Percentiles rank a stretch among this genome's conserved stretches.
Conservation (phyloP, 192 early-diverging fungal species). For the Rhizoclosmatium sp. region DNA sequence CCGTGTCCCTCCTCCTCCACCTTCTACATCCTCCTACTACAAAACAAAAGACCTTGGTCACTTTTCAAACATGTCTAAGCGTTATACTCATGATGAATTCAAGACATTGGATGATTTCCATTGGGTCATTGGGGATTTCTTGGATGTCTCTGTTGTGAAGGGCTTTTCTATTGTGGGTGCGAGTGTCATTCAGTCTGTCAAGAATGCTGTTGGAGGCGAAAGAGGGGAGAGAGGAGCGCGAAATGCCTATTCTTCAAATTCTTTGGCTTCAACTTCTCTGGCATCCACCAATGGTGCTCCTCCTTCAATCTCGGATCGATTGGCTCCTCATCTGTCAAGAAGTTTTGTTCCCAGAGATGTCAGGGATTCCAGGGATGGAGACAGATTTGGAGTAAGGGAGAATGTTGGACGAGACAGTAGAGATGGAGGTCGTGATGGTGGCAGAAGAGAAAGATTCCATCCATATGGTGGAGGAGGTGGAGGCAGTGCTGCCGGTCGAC, state of each 20-base stretch:
- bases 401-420: not conserved
- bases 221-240: not conserved
- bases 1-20: not conserved
- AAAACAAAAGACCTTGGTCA: conserved; percentile 24
- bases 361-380: too few relatives aligned
- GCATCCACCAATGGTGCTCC: too few relatives aligned
- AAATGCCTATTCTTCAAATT: too few relatives aligned
- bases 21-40: not conserved
- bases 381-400: too few relatives aligned
- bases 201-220: not conserved
- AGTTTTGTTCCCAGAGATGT: too few relatives aligned
- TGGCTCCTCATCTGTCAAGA: too few relatives aligned
- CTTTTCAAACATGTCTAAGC: conserved; percentile 5
- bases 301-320: too few relatives aligned
- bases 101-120: conserved; percentile 1
- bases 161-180: conserved; percentile 27
- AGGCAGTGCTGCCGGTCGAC: not conserved
- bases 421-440: conserved; percentile 8
- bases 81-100: not conserved
- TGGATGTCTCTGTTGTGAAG: conserved; percentile 15
- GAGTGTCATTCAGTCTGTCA: too few relatives aligned
- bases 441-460: conserved; percentile 10
- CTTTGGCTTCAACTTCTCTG: too few relatives aligned
- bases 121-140: conserved; percentile 22
- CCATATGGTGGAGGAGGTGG: conserved; percentile 11